These are phyloP conservation scores for Diplodia corticola DNA, from an alignment of 2,329 filamentous ascomycete genomes.

Conservation along the genomic window DNA sequence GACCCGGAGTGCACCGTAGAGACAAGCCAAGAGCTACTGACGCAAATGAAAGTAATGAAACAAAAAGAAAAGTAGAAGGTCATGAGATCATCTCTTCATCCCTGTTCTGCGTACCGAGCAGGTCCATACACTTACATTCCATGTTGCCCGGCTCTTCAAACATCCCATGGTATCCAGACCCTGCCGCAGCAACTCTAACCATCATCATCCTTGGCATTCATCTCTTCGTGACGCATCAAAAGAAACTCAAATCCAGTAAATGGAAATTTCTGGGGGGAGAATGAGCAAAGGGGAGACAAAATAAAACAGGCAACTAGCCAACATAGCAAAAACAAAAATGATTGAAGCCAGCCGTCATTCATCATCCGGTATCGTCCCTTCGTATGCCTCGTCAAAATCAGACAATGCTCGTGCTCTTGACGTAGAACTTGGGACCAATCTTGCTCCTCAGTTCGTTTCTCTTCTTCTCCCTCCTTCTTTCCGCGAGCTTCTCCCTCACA, in stretches of 20 bases:
- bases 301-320: background rate
- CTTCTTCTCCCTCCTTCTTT: constrained; percentile 52
- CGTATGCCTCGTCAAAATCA: constrained; percentile 8
- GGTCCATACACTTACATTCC: background rate
- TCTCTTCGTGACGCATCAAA: background rate
- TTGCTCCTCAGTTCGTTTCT: constrained; percentile 55
- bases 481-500: constrained; percentile 50
- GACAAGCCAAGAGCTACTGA: background rate
- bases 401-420: constrained; percentile 14
- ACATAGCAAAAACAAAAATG: background rate
- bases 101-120: background rate
- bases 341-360: background rate
- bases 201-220: background rate
- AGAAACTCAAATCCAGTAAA: background rate
- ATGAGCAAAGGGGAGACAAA: background rate
- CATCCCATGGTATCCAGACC: background rate
- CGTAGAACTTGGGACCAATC: constrained; percentile 39
- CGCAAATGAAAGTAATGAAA: background rate
- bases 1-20: background rate
- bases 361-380: constrained; percentile 12
- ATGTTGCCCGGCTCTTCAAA: background rate
- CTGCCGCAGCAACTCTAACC: background rate
- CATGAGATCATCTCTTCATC: background rate
- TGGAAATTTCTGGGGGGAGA: background rate
- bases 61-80: background rate